phyloP scores from a whole-genome alignment of 164 flowering plant genomes.

The Umbellularia californica region DNA sequence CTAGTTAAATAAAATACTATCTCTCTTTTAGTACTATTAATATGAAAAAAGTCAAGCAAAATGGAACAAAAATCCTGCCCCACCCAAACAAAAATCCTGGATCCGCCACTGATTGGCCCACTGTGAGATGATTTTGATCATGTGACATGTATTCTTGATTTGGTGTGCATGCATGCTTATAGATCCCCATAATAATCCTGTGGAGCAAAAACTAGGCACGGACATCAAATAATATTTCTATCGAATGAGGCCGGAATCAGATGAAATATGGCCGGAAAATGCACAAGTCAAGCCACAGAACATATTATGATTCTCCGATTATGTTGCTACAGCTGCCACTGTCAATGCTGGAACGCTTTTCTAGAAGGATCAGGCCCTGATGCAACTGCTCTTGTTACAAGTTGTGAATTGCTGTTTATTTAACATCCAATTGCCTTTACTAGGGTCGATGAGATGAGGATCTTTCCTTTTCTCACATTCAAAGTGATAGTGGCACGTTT shows the following conservation, averaged over 20 bases:
- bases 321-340: slow-evolving; percentile 8
- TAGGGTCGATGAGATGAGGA: neutral
- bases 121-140: too few species aligned
- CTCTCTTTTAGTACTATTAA: too few species aligned
- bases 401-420: neutral
- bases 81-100: too few species aligned
- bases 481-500: too few species aligned
- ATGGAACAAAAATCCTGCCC: too few species aligned
- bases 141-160: too few species aligned
- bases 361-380: slow-evolving; percentile 49
- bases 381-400: slow-evolving; percentile 20
- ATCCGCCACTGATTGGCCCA: too few species aligned
- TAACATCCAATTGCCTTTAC: neutral
- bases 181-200: neutral
- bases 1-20: too few species aligned
- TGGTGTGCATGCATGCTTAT: too few species aligned
- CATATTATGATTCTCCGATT: slow-evolving; percentile 3
- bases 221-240: slow-evolving; percentile 8
- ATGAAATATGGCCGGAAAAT: neutral
- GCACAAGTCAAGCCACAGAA: neutral
- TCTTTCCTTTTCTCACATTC: neutral
- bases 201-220: neutral
- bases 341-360: slow-evolving; percentile 28
- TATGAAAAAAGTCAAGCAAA: too few species aligned
- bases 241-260: slow-evolving; percentile 15